A percentile compares a stretch with the other conserved stretches of the same genome.
These are phyloP conservation scores for Vigna radiata DNA, from an alignment of 306 rosid species.

Conservation along the genomic window DNA sequence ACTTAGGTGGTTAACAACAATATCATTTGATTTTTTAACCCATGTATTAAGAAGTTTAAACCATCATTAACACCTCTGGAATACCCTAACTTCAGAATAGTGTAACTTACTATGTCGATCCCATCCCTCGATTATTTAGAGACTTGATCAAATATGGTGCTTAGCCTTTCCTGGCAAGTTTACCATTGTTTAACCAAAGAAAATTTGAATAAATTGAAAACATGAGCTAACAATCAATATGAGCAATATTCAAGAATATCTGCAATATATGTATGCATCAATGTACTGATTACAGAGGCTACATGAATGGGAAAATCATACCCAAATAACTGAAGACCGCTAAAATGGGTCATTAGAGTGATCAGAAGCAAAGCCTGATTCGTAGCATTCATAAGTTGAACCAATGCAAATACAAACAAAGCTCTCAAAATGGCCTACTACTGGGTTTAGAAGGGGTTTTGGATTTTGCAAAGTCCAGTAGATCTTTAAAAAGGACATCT, in stretches of 20 bases:
- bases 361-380: conserved; percentile 48
- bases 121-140: background rate
- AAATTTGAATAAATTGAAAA: conserved; percentile 40
- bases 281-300: conserved; percentile 40
- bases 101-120: background rate
- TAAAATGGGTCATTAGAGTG: conserved; percentile 45
- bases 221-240: conserved; percentile 33
- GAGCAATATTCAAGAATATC: conserved; percentile 57
- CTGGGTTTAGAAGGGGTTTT: conserved; percentile 71
- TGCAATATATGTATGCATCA: conserved; percentile 57
- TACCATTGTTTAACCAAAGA: background rate
- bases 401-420: conserved; percentile 41
- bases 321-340: conserved; percentile 36
- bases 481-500: conserved; percentile 85
- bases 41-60: background rate
- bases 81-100: background rate
- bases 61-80: background rate
- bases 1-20: background rate
- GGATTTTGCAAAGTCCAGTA: conserved; percentile 84
- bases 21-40: background rate
- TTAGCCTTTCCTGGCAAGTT: background rate
- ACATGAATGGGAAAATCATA: conserved; percentile 49
- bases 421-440: conserved; percentile 68
- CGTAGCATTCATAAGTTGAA: conserved; percentile 49
- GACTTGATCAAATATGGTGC: background rate